Evolutionary conservation across 2,329 filamentous ascomycete genomes (phyloP).

Genomic region (Massarina eburnea): DNA sequence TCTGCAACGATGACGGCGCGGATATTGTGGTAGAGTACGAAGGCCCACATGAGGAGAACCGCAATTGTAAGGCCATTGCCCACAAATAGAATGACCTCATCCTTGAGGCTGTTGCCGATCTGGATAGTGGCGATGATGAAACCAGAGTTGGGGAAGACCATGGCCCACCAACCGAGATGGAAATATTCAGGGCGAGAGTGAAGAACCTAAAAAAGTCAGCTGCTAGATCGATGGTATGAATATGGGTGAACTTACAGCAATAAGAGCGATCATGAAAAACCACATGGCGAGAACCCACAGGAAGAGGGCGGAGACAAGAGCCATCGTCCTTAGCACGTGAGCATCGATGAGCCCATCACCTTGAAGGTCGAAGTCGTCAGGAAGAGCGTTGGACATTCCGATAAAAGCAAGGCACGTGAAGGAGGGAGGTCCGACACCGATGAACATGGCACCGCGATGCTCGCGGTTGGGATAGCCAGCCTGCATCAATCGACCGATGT

Average conservation of each 20-base stretch:
- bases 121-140: slow-evolving; percentile 48
- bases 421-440: slow-evolving; percentile 72
- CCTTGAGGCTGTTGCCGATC: slow-evolving; percentile 40
- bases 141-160: slow-evolving; percentile 50
- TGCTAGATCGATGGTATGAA: not conserved
- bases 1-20: slow-evolving; percentile 55
- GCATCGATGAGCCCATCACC: slow-evolving; percentile 50
- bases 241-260: slow-evolving; percentile 34
- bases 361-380: slow-evolving; percentile 50
- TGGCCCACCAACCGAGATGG: slow-evolving; percentile 65
- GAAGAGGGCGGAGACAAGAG: slow-evolving; percentile 56
- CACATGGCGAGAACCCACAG: slow-evolving; percentile 66
- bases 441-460: slow-evolving; percentile 70
- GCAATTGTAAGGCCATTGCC: slow-evolving; percentile 54
- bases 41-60: slow-evolving; percentile 56
- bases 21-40: slow-evolving; percentile 55
- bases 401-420: slow-evolving; percentile 72
- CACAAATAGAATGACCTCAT: slow-evolving; percentile 40
- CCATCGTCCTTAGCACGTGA: slow-evolving; percentile 47
- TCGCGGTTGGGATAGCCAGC: slow-evolving; percentile 64
- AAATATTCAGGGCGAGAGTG: slow-evolving; percentile 52
- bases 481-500: slow-evolving; percentile 71
- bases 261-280: slow-evolving; percentile 54
- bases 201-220: slow-evolving; percentile 29
- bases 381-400: slow-evolving; percentile 63